Evolutionary conservation across 2,329 filamentous ascomycete species (phyloP), one percentile per base, ranked within the genome.

Genomic region (Ophiostoma perfectum): DNA sequence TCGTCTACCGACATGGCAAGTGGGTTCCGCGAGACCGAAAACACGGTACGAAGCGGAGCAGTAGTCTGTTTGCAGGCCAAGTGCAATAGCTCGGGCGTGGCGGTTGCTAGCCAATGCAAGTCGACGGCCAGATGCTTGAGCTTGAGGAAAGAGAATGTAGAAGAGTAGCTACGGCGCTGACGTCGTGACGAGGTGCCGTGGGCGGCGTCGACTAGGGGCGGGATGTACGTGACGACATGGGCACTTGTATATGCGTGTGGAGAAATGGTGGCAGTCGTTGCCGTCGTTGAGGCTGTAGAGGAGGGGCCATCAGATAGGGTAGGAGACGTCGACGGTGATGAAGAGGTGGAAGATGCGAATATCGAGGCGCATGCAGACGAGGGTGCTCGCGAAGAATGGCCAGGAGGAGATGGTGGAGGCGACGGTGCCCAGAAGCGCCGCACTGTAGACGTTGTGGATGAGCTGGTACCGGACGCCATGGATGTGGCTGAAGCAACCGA

Each of bases 121-220:
- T 71, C 71, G 36, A 39, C 14, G 65, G 47, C 60, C 65, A 64
- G 16, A 7, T 12, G 2, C 16, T 27, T 18, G 16, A 63, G 60
- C 6, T 16, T 12, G 4, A 66, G 52, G 18, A 70, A 45, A n/a
- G 60, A 16, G 16, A 45, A 47, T 0, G 67, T 18, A 0, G 68
- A 68, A 38, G 27, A 42, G 14, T 45, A 36, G 52, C 27, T n/a
- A 5, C 71, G 70, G 16, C 75, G 73, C 0, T 76, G 76, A 8
- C 73, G 72, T 1, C 69, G 62, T 2, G 69, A 47, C 8, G 64
- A 41, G 6, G 77, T 79, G 12, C 77, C 76, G 66, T 75, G 76
- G 0, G 77, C 75, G 2, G 76, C 75, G 66, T 79, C 77, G 68
- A 77, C 76, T 6, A 79, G 73, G 0, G 77, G 74, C 16, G 77